Base-by-base conservation (phyloP, 768 basidiomycete genomes). In the Xanthoconium stramineum region DNA sequence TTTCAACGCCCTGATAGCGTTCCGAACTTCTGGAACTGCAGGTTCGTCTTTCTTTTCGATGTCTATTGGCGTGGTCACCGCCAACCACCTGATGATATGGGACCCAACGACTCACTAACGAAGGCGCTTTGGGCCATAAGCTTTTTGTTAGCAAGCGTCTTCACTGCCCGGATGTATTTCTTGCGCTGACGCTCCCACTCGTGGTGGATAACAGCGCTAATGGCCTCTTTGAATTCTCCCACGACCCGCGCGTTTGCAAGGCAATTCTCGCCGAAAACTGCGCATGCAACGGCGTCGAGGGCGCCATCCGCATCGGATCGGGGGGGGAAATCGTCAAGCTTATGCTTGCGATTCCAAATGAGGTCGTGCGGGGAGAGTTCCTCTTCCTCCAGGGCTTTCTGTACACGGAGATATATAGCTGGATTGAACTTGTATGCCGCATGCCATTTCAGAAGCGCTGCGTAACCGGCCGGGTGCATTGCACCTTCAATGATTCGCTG, bases 171-270 rank as follows among this genome's bases (percentile, higher is more conserved):
- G 1, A 28, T 0, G 19, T 53, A 57, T 15, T 12, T 57, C 47
- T 53, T 57, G 36, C 47, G 19, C 30, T 57, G 51, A 12, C 20
- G 51, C 29, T 57, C 56, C 56, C 51, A 57, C 35, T 53, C 35
- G 13, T 57, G 50, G 32, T 57, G 56, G 2, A 48, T 14, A n/a
- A 57, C 0, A 14, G 39, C 40, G 8, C 2, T n/a, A 0, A 57
- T 35, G 3, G 56, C 56, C 4, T 57, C 51, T 44, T 53, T 57
- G 56, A 57, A 57, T 8, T 39, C 56, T 6, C 52, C 47, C 0
- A 57, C 56, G 11, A 53, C 42, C 5, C 42, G 30, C 0, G 30
- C 19, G 19, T 29, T 57, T 10, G 52, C 52, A 28, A 57, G 56
- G 30, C 52, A 57, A 7, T 57, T 57, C 30, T 57, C 42, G 3